phyloP scores from a whole-genome alignment of 257 asterid genomes.

The Nicotiana knightiana region DNA sequence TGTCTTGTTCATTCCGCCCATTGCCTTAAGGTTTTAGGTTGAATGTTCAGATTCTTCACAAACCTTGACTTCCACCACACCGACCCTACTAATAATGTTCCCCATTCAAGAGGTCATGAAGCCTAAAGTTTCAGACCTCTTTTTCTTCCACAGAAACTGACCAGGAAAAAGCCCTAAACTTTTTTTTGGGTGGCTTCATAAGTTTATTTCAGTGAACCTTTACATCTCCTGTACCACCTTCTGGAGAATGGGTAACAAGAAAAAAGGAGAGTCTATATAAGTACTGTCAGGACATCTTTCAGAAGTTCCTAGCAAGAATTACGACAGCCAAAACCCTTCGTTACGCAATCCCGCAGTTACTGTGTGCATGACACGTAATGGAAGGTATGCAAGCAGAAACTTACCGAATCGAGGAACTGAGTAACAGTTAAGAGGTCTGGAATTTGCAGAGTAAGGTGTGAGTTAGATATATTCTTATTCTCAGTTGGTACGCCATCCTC shows the following conservation, averaged over 20 bases:
- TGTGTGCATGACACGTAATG: not conserved
- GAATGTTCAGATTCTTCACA: not conserved
- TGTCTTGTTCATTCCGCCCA: not conserved
- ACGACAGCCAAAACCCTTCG: not conserved
- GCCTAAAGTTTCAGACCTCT: not conserved
- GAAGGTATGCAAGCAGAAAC: conserved; percentile 8
- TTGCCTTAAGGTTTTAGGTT: not conserved
- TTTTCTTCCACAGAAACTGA: not conserved
- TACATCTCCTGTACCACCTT: conserved; percentile 2
- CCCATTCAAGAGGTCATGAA: not conserved
- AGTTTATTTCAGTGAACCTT: not conserved
- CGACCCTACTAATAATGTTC: not conserved
- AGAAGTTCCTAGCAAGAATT: not conserved
- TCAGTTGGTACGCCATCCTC: conserved; percentile 54
- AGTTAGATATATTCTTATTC: conserved; percentile 43
- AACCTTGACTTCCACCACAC: not conserved
- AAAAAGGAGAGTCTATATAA: not conserved
- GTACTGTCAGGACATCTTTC: not conserved
- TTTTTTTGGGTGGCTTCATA: not conserved
- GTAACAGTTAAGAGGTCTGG: conserved; percentile 56
- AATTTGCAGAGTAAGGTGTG: conserved; percentile 41
- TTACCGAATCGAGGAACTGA: conserved; percentile 69
- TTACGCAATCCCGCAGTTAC: not conserved
- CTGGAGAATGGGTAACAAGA: not conserved
- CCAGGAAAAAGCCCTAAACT: not conserved